Base-by-base conservation (phyloP, 23 red algal genomes). In the Gracilariopsis chorda region DNA sequence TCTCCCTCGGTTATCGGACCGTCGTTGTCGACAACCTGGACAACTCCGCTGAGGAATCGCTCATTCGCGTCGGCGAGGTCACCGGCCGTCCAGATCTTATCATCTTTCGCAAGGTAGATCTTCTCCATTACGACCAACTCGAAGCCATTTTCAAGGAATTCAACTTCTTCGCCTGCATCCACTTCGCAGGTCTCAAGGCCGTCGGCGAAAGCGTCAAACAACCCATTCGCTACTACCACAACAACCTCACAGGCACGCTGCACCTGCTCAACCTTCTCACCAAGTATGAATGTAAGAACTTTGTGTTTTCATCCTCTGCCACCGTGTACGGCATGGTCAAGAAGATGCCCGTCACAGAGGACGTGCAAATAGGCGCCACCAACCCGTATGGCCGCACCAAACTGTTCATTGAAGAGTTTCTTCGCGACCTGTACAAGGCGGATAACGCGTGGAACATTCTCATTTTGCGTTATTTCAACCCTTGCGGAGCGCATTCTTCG, bases 381-480 rank as follows among this genome's bases (percentile, higher is more conserved):
- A 99, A 99, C 62, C 97, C 97, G 23, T 99, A 99, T 82, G 97
- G 97, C 24, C 93, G 93, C 29, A 99, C 97, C 3, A 99, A 99
- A 48, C 86, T 99, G n/a, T 99, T 99, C 73, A 99, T 99, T 33
- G 97, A 99, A 62, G 93, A 95, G 85, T 96, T 99, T 72, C 44
- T 99, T 40, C 94, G 94, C 34, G 97, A 99, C 41, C 47, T 99
- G 12, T 48, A 94, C 83, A 87, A 74, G 47, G 47, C 93, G 4
- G 88, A 95, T 48, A 28, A 35, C 7, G 69, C 69, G 56, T 99
- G 92, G 92, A 88, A 99, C 77, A 94, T 96, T 46, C 73, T 96
- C 37, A 95, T 99, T 58, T 86, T 99, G 51, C 93, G 97, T n/a
- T 99, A 99, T 56, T 99, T 99, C 81, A 99, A 99, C 68, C 97